Conservation (phyloP, 192 early-diverging fungal genomes). For the Irineochytrium annulatum region DNA sequence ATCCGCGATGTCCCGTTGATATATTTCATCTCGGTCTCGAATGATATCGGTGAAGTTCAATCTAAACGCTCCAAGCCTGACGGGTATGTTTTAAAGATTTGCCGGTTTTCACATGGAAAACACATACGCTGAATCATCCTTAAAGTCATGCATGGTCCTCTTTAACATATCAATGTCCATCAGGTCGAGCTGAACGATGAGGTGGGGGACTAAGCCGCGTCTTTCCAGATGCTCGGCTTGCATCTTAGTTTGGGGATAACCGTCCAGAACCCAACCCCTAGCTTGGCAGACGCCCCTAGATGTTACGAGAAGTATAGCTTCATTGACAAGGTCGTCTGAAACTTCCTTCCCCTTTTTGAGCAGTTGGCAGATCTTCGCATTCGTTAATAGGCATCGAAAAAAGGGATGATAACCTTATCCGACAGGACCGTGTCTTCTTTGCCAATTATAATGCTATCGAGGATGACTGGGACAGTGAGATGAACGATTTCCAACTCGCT, state of each 20-base stretch:
- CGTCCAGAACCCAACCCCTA: conserved; percentile 55
- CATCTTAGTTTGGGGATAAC: conserved; percentile 40
- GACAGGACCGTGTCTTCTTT: conserved; percentile 28
- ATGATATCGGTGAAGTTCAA: conserved; percentile 26
- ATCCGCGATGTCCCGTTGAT: conserved; percentile 6
- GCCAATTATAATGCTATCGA: conserved; percentile 38
- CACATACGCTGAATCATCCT: conserved; percentile 8
- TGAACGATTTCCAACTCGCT: conserved; percentile 35
- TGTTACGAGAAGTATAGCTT: conserved; percentile 39
- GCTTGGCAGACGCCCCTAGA: conserved; percentile 30
- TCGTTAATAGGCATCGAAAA: neutral
- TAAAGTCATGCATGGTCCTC: conserved; percentile 16
- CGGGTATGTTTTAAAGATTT: too few species aligned
- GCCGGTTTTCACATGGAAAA: conserved; percentile 4
- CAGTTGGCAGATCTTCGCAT: conserved; percentile 24
- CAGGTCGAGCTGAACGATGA: conserved; percentile 36
- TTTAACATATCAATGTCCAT: conserved; percentile 13
- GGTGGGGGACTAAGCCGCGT: conserved; percentile 39
- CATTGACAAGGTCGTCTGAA: conserved; percentile 29
- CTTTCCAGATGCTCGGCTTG: conserved; percentile 44
- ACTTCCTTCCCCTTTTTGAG: conserved; percentile 31
- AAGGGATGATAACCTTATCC: neutral
- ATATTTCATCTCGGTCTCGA: conserved; percentile 15
- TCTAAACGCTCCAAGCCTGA: neutral
- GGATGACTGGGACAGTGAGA: conserved; percentile 31